Percentiles rank a stretch among this genome's conserved stretches.
phyloP scores from a whole-genome alignment of 2,329 filamentous ascomycete species.

The Curvularia eragrostidis region DNA sequence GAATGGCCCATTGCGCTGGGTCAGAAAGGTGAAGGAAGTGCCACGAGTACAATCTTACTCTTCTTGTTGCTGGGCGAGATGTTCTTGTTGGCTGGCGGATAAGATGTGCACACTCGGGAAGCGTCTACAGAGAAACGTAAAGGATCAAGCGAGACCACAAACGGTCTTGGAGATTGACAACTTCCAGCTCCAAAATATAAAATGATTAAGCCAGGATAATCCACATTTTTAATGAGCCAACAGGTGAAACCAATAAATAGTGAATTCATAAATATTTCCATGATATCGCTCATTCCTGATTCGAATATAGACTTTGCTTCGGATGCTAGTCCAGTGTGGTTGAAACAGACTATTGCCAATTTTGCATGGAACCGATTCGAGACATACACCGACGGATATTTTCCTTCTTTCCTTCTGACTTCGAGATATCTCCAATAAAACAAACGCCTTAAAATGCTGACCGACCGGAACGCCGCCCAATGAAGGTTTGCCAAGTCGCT shows the following conservation, averaged over 20 bases:
- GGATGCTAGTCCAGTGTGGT: neutral
- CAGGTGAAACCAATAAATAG: neutral
- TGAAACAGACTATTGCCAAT: neutral
- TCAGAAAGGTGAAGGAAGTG: no score
- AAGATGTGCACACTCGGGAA: neutral
- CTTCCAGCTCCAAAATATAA: neutral
- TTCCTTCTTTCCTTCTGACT: neutral
- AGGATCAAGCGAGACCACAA: neutral
- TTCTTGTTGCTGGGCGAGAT: neutral
- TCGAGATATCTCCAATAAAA: slow-evolving; percentile 21
- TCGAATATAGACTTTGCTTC: neutral
- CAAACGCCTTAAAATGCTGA: slow-evolving; percentile 30
- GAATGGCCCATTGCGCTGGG: no score
- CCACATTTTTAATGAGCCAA: neutral
- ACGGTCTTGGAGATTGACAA: no score
- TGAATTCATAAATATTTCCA: neutral
- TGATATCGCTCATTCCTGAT: neutral
- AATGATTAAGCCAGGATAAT: no score
- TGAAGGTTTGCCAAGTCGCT: slow-evolving; percentile 1
- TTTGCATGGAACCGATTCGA: neutral
- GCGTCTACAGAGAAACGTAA: neutral
- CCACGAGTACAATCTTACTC: neutral
- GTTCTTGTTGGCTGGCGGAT: neutral
- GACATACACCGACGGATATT: no score
- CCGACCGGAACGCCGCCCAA: slow-evolving; percentile 30